Evolutionary conservation across 148 eudicot species (phyloP).

Genomic region (Bassia scoparia): DNA sequence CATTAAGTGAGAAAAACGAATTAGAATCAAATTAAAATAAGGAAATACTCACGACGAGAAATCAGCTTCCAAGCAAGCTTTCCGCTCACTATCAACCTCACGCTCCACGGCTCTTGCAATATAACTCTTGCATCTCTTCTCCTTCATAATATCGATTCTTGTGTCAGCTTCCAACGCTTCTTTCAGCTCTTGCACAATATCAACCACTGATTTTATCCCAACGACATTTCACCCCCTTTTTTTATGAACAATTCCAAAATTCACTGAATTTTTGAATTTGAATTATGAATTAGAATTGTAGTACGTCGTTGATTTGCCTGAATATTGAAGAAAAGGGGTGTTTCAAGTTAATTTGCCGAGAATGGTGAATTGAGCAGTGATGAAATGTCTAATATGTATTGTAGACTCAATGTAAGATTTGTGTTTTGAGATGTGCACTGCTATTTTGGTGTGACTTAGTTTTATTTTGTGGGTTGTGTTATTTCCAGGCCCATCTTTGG

Average conservation of each 20-base stretch:
- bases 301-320: too few relatives aligned
- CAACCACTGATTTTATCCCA: conserved; percentile 91
- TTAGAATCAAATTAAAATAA: background rate
- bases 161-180: conserved; percentile 94
- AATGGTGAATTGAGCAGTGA: too few relatives aligned
- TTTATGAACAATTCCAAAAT: background rate
- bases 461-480: conserved; percentile 10
- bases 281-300: background rate
- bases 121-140: conserved; percentile 96
- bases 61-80: conserved; percentile 99
- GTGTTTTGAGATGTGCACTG: too few relatives aligned
- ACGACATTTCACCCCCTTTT: conserved; percentile 42
- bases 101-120: conserved; percentile 93
- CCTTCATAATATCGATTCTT: conserved; percentile 96
- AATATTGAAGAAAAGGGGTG: too few relatives aligned
- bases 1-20: background rate
- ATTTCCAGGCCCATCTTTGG: conserved; percentile 12
- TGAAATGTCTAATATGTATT: too few relatives aligned
- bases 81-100: conserved; percentile 96
- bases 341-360: too few relatives aligned
- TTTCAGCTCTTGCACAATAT: conserved; percentile 85
- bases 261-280: background rate
- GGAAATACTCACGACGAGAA: conserved; percentile 81
- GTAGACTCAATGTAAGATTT: background rate
- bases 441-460: background rate